Evolutionary conservation across 257 asterid species (phyloP).

Genomic region (Penstemon eatonii): DNA sequence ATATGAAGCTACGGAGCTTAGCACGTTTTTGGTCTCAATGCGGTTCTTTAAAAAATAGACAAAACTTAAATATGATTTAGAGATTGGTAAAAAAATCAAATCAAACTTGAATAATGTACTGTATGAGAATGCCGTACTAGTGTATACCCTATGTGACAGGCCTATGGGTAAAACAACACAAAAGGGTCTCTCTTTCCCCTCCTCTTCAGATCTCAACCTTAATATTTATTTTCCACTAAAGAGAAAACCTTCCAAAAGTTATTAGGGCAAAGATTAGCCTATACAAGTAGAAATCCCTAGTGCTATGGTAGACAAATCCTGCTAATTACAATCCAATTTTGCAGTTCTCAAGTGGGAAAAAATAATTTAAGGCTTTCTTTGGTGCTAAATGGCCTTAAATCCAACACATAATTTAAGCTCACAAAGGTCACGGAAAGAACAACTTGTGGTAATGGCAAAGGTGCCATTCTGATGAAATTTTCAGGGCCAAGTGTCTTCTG

Average conservation of each 20-base stretch:
- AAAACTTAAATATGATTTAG: too few species aligned
- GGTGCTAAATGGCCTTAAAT: not conserved
- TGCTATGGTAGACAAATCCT: slow-evolving; percentile 9
- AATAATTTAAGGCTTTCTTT: not conserved
- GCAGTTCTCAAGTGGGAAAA: not conserved
- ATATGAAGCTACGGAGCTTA: too few species aligned
- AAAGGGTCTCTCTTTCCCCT: too few species aligned
- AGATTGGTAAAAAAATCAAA: too few species aligned
- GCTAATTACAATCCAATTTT: not conserved
- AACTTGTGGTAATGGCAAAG: not conserved
- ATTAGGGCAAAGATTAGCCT: not conserved
- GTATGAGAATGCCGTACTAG: too few species aligned
- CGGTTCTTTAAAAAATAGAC: too few species aligned
- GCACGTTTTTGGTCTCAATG: too few species aligned
- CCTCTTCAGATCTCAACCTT: too few species aligned
- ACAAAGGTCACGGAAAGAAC: not conserved
- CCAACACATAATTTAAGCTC: slow-evolving; percentile 5
- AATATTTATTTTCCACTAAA: not conserved
- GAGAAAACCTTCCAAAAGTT: not conserved
- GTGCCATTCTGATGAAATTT: too few species aligned
- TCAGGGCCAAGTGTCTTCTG: not conserved
- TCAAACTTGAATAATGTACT: too few species aligned
- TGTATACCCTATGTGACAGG: too few species aligned
- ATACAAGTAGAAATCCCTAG: not conserved
- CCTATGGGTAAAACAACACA: too few species aligned